Base-by-base conservation (phyloP, 2,329 filamentous ascomycete species). In the Emmonsia crescens region DNA sequence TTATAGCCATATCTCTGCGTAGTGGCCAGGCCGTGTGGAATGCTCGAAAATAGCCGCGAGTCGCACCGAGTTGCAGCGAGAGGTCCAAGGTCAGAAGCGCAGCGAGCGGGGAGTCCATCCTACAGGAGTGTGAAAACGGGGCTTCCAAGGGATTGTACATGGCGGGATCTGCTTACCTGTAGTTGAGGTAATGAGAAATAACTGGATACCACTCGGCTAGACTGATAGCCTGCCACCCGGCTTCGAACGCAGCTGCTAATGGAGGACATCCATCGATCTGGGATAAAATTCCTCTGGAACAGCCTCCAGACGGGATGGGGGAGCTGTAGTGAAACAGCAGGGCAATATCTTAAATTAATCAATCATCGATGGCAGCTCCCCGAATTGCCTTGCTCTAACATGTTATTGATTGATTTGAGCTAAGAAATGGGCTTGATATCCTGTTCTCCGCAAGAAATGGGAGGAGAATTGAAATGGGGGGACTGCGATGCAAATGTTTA, bases 181-280 rank as follows among this genome's bases (percentile, higher is more conserved):
- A 57, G 24, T n/a, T 42, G 55, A 42, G 55, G 40, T 16, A 46
- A 33, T 21, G 27, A 21, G 8, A 21, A 46, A 54, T 8, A 38
- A n/a, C 33, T 29, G n/a, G 33, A 56, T 38, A 29, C 31, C 21
- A 38, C 38, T 19, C 31, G 38, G 24, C 51, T 48, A 57, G 29
- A 58, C 36, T 36, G 24, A 12, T 14, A 48, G 27, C 51, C 44
- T 48, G 56, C 63, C 55, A 60, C 31, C 38, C 57, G 63, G 59
- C 59, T 44, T 48, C 27, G 46, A 55, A 60, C 24, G 33, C 27
- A 55, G 29, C 27, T 62, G 54, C 40, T 56, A 60, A 64, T 33
- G 44, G 61, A 48, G 59, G 57, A 64, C 62, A 63, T 64, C 63
- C 63, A 63, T 63, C 38, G 57, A 63, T 44, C 36, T 42, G 9